Conservation (phyloP, 805 yeast species). For the Metschnikowia cubensis region DNA sequence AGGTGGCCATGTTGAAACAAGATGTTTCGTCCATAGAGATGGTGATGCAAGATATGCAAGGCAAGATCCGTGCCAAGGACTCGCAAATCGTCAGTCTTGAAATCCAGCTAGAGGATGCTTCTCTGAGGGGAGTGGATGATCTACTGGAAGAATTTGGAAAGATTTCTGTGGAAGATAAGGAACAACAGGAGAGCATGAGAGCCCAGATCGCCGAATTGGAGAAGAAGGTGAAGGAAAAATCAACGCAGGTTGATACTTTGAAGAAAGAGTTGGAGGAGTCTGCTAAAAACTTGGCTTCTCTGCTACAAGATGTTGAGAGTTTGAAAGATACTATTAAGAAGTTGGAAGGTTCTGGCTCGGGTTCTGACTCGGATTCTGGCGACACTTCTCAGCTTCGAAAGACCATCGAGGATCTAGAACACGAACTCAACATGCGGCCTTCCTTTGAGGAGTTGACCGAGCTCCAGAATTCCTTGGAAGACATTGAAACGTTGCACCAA, state of each 20-base stretch:
- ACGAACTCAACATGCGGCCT: conserved; percentile 38
- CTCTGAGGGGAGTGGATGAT: conserved; percentile 2
- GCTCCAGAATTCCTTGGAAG: conserved; percentile 40
- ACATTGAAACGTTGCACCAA: conserved; percentile 38
- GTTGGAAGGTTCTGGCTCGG: background rate
- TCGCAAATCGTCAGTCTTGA: conserved; percentile 14
- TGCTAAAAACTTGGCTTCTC: background rate
- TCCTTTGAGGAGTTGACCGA: conserved; percentile 40
- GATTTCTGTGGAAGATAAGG: conserved; percentile 7
- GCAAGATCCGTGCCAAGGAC: conserved; percentile 13
- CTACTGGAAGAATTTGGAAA: conserved; percentile 9
- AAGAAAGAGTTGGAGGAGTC: background rate
- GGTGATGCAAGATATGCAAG: conserved; percentile 15
- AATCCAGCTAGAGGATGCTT: conserved; percentile 10
- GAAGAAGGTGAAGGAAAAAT: background rate
- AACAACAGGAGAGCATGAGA: conserved; percentile 6
- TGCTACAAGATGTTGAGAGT: background rate
- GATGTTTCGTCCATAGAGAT: conserved; percentile 16
- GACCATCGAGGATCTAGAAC: conserved; percentile 25
- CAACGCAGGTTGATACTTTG: background rate
- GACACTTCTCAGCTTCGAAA: background rate
- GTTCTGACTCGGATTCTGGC: background rate
- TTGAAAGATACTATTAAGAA: background rate
- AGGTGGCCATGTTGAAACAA: conserved; percentile 14
- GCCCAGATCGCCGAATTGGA: conserved; percentile 6